Conservation (phyloP, 2,329 filamentous ascomycete genomes). For the Blumeria graminis region DNA sequence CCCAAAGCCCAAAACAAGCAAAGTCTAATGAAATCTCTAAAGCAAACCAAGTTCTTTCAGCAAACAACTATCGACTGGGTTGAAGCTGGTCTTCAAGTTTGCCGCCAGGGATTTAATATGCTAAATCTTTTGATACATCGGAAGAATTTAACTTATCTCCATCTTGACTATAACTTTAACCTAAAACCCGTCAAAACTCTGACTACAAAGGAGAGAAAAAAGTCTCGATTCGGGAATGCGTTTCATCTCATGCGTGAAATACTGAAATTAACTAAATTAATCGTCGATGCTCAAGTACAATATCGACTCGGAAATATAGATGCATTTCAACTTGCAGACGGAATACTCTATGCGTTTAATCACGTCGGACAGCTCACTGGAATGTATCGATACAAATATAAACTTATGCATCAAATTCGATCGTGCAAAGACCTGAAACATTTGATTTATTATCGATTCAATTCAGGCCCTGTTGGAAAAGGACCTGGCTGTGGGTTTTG, state of each 20-base stretch:
- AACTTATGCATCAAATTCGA: constrained; percentile 98
- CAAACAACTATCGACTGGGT: constrained; percentile 99
- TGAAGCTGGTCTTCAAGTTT: constrained; percentile 92
- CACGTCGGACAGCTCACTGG: constrained; percentile 94
- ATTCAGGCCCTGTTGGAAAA: constrained; percentile 87
- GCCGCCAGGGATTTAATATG: constrained; percentile 98
- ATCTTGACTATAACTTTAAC: constrained; percentile 99
- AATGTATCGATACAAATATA: constrained; percentile 99
- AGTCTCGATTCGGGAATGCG: constrained; percentile 95
- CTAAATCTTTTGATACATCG: constrained; percentile 90
- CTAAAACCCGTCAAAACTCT: constrained; percentile 95
- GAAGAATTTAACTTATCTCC: constrained; percentile 94
- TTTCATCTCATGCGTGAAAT: constrained; percentile 99
- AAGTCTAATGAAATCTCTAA: constrained; percentile 67
- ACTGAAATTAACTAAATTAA: constrained; percentile 79
- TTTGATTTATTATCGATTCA: constrained; percentile 97
- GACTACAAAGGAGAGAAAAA: constrained; percentile 97
- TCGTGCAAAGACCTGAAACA: constrained; percentile 98
- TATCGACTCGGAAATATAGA: constrained; percentile 96
- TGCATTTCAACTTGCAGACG: constrained; percentile 92
- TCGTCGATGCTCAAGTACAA: constrained; percentile 95
- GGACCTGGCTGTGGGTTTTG: constrained; percentile 96
- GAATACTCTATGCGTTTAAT: constrained; percentile 98
- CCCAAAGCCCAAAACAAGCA: constrained; percentile 93
- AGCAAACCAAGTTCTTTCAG: constrained; percentile 97